Percentiles rank a stretch among this genome's conserved stretches.
phyloP scores from a whole-genome alignment of 2,329 filamentous ascomycete genomes.

The Zarea fungicola region DNA sequence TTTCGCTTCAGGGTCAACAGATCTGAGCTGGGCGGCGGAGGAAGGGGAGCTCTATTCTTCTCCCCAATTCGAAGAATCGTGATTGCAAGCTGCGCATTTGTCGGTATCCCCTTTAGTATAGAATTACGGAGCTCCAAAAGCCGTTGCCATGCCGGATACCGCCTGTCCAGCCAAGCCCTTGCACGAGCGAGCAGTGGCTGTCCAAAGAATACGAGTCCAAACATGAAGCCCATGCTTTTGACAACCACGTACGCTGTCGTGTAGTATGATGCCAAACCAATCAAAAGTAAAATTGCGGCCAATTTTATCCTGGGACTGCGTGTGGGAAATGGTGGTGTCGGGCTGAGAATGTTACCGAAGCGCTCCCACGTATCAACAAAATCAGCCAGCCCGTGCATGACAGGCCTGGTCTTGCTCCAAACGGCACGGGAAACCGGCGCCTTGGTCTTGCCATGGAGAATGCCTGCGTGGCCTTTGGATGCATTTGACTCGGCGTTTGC shows the following conservation, averaged over 20 bases:
- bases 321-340: conserved; percentile 56
- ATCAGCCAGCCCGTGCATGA: conserved; percentile 56
- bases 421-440: conserved; percentile 70
- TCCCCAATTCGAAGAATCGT: conserved; percentile 79
- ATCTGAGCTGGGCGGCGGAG: conserved; percentile 42
- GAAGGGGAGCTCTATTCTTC: conserved; percentile 72
- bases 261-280: not conserved
- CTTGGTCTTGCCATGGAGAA: conserved; percentile 66
- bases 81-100: conserved; percentile 77
- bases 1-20: not conserved
- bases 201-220: conserved; percentile 76
- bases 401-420: conserved; percentile 68
- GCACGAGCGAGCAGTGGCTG: conserved; percentile 64
- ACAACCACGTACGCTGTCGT: conserved; percentile 42
- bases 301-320: conserved; percentile 49
- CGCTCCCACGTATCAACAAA: conserved; percentile 46
- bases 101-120: conserved; percentile 74
- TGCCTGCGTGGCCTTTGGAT: conserved; percentile 29
- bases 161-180: conserved; percentile 53
- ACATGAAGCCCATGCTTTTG: conserved; percentile 60
- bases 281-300: conserved; percentile 45
- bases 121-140: conserved; percentile 70
- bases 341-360: conserved; percentile 53
- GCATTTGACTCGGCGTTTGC: conserved; percentile 32
- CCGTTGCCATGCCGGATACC: conserved; percentile 68